Conservation (phyloP, 306 rosid genomes). For the Ochetophila trinervis region DNA sequence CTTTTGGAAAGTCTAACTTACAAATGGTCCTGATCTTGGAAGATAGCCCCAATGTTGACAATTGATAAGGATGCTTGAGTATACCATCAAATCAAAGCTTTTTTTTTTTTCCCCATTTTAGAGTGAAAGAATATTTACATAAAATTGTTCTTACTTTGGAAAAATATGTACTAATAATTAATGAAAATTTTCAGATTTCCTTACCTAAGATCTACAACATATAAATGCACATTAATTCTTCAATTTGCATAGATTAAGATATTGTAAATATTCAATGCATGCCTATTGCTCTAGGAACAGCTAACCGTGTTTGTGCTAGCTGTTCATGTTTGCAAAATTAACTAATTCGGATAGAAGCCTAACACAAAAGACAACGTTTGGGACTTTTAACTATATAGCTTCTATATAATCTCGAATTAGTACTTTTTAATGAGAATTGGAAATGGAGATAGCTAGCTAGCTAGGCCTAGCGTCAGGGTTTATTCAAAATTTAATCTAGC, state of each 20-base stretch:
- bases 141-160: no score
- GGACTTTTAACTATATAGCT: no score
- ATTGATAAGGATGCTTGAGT: constrained; percentile 7
- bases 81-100: not conserved
- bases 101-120: no score
- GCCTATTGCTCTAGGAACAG: not conserved
- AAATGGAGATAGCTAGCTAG: no score
- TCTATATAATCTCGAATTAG: no score
- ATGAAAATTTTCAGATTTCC: not conserved
- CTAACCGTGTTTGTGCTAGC: not conserved
- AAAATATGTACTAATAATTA: no score
- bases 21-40: constrained; percentile 20
- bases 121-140: no score
- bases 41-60: constrained; percentile 14
- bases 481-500: constrained; percentile 19
- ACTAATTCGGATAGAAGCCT: no score
- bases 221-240: not conserved
- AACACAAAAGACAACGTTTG: no score
- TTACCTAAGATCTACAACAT: not conserved
- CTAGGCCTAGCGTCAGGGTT: not conserved
- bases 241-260: no score
- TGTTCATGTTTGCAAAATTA: not conserved
- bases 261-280: not conserved
- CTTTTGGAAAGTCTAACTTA: constrained; percentile 18
- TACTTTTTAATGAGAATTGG: no score